Evolutionary conservation across 169 alveolate species (phyloP), one percentile per base, ranked within the genome.

Genomic region (Eimeria sp.): DNA sequence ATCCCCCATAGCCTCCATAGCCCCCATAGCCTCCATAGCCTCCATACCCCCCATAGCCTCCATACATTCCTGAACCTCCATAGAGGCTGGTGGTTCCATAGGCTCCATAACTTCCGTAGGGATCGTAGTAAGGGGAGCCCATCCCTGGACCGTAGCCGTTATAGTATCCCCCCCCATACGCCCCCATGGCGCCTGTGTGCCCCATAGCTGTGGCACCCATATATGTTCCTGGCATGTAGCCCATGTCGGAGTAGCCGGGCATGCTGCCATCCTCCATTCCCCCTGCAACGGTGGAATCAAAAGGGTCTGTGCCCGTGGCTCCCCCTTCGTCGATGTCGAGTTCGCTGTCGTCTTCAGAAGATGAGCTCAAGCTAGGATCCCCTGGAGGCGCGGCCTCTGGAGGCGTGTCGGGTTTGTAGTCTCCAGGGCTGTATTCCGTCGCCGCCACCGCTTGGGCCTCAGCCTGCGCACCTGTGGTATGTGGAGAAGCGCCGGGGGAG

Each of bases 1-100:
- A n/a, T 6, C 89, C 89, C 65, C 30, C 87, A 43, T 76, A 45
- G 4, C 49, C 65, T 18, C 65, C 88, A 22, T 51, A 45, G 47
- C 89, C 89, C 65, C 61, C 87, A 76, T 76, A 45, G 14, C 49
- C 51, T n/a, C 87, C 87, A 22, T 72, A 34, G 9, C 67, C 45
- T 45, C 89, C 89, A 22, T 78, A 51, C 25, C n/a, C 57, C n/a
- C 89, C 89, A 47, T 47, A n/a, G 4, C 67, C 49, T 47, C n/a
- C 45, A 22, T 78, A 73, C 49, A 25, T 25, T 34, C 30, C 75
- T 6, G 75, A 20, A 40, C 75, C n/a, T n/a, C 75, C 75, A 65
- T 65, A 65, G 9, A n/a, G 43, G 43, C 70, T 20, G 70, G 18
- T 20, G 18, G 27, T 6, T 61, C 70, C 70, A 61, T 61, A 61